A percentile compares a stretch with the other conserved stretches of the same genome.
These are phyloP conservation scores for thale cress (Arabidopsis thaliana) DNA, from an alignment of 345 rosid genomes.

Conservation along the genomic window DNA sequence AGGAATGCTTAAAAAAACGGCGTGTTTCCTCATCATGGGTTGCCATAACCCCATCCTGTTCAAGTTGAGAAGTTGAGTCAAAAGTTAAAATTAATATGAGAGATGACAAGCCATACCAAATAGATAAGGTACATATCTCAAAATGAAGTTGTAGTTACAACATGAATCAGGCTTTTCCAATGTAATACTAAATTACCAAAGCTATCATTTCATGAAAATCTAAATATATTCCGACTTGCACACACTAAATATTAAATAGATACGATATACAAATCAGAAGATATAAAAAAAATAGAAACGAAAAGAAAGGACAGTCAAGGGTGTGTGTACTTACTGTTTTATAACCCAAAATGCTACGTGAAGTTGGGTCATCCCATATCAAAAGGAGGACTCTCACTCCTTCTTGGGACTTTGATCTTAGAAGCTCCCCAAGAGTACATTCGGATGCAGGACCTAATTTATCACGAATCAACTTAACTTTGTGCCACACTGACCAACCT, in stretches of 20 bases:
- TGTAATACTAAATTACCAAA: constrained; percentile 13
- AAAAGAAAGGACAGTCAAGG: constrained; percentile 9
- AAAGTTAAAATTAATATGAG: neutral
- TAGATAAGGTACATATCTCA: constrained; percentile 5
- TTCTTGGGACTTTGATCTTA: constrained; percentile 80
- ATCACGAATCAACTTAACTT: constrained; percentile 65
- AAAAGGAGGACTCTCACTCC: constrained; percentile 91
- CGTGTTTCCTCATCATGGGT: constrained; percentile 99
- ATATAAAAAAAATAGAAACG: constrained; percentile 5
- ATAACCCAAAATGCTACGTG: constrained; percentile 67
- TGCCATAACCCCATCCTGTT: constrained; percentile 91
- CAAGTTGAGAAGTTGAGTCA: constrained; percentile 17
- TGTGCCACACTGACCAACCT: constrained; percentile 86
- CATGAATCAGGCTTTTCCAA: constrained; percentile 3
- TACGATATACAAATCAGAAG: constrained; percentile 4
- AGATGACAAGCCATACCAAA: constrained; percentile 11
- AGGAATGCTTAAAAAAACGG: constrained; percentile 87
- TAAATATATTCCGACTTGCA: neutral
- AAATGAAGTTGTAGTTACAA: constrained; percentile 10
- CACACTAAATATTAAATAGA: constrained; percentile 6
- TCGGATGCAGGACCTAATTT: constrained; percentile 44
- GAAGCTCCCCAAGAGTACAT: constrained; percentile 72
- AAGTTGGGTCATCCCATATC: constrained; percentile 95
- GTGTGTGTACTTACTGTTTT: constrained; percentile 56
- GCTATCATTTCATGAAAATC: neutral